Evolutionary conservation across 2,329 filamentous ascomycete species (phyloP).

Genomic region (Penicillium sp.): DNA sequence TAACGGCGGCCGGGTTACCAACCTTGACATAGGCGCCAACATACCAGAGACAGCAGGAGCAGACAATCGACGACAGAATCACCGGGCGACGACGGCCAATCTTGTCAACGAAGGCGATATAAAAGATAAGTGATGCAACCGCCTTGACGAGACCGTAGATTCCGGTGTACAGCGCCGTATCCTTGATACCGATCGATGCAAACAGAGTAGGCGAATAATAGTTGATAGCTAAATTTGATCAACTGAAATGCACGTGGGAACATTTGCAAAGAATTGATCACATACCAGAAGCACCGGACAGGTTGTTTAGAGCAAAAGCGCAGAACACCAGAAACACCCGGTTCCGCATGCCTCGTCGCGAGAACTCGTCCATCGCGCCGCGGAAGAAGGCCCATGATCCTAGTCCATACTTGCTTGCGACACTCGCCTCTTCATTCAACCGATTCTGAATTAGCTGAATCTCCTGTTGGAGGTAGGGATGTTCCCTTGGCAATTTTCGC

Average conservation of each 20-base stretch:
- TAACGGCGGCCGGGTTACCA: conserved; percentile 21
- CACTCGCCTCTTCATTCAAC: conserved; percentile 15
- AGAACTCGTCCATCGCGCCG: conserved; percentile 27
- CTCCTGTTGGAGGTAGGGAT: conserved; percentile 16
- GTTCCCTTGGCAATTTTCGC: conserved; percentile 18
- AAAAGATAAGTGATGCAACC: conserved; percentile 27
- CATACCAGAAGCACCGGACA: conserved; percentile 18
- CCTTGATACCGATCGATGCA: conserved; percentile 23
- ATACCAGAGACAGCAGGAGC: conserved; percentile 25
- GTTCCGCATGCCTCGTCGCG: conserved; percentile 43
- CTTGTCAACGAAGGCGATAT: conserved; percentile 24
- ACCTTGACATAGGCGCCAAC: conserved; percentile 28
- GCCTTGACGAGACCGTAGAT: conserved; percentile 30
- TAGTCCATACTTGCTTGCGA: conserved; percentile 25
- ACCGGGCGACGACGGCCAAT: conserved; percentile 22
- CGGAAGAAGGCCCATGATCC: conserved; percentile 30
- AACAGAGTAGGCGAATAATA: conserved; percentile 29
- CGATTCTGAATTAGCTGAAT: conserved; percentile 19
- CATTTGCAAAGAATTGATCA: not conserved
- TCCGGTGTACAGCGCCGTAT: conserved; percentile 26
- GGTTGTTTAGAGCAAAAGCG: conserved; percentile 35
- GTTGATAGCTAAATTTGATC: conserved; percentile 18
- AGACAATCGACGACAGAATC: conserved; percentile 25
- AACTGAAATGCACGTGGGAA: not conserved
- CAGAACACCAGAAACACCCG: conserved; percentile 46